A percentile compares a stretch with the other conserved stretches of the same genome.
phyloP scores from a whole-genome alignment of 805 yeast genomes.

The Candida oleophila region DNA sequence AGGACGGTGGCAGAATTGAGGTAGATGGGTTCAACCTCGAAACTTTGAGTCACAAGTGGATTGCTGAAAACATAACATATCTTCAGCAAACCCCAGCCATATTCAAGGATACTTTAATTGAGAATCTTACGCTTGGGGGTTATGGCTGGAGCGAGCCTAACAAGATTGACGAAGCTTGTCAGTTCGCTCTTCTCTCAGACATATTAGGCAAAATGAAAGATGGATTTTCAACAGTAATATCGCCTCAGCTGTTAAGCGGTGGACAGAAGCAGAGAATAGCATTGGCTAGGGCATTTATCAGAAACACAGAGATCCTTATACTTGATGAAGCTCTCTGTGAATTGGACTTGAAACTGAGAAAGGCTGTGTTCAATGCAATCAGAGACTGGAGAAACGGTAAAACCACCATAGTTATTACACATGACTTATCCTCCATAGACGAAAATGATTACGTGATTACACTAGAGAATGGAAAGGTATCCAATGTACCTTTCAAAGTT shows the following conservation, averaged over 20 bases:
- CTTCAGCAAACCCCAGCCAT: conserved; percentile 72
- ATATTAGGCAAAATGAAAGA: conserved; percentile 49
- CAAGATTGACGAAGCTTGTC: conserved; percentile 43
- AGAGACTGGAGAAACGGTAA: conserved; percentile 60
- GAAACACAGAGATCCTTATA: conserved; percentile 73
- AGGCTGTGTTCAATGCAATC: conserved; percentile 47
- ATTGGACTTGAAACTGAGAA: conserved; percentile 55
- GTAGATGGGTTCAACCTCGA: conserved; percentile 54
- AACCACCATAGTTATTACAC: conserved; percentile 82
- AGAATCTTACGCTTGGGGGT: conserved; percentile 61
- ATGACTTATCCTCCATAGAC: conserved; percentile 61
- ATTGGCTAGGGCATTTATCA: conserved; percentile 75
- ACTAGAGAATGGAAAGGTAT: conserved; percentile 58
- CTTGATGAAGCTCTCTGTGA: conserved; percentile 89
- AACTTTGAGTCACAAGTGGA: conserved; percentile 47
- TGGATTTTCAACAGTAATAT: conserved; percentile 33
- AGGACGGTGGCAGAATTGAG: conserved; percentile 49
- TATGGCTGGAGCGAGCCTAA: conserved; percentile 12
- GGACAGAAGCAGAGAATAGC: conserved; percentile 89
- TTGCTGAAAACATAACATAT: conserved; percentile 62
- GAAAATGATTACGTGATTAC: conserved; percentile 57
- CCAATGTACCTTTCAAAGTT: conserved; percentile 14
- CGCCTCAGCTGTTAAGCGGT: conserved; percentile 60
- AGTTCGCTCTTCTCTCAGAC: conserved; percentile 51
- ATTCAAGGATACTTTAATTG: conserved; percentile 60